Evolutionary conservation across 495 filamentous ascomycete species (phyloP), one percentile per base, ranked within the genome.

Genomic region (Immersiella caudata): DNA sequence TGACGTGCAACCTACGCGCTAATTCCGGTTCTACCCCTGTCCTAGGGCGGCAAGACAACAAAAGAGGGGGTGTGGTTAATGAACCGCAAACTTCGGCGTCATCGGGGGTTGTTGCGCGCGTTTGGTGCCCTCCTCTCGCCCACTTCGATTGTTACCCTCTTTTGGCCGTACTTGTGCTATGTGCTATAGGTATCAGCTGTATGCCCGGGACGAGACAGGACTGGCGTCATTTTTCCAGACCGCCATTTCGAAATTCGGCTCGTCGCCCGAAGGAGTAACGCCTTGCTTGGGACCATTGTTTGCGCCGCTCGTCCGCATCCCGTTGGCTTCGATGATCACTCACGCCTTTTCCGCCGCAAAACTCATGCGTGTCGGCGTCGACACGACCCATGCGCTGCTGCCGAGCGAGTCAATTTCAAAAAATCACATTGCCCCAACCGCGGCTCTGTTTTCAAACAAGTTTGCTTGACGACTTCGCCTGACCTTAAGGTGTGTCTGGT

Each of bases 1-100:
- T 76, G 75, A 76, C 22, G 14, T 55, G 56, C 2, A 46, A 46
- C 40, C 61, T 68, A 71, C 61, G 16, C 26, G 22, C 12, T 65
- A 54, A 26, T 18, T 26, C 25, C 12, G n/a, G 5, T 21, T 57
- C 54, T 24, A 14, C 24, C n/a, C 12, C 25, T 57, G 54, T n/a
- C 56, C 26, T 9, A 18, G 25, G 52, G 21, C 20, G 52, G 52
- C 21, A 18, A 46, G 16, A 12, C 5, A n/a, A 46, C 5, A 46
- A 12, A 12, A 18, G 54, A 12, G 52, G 54, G n/a, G 54, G 54
- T 57, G 54, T 57, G 54, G 40, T 12, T 46, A 18, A 46, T 33
- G 54, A 24, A 26, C 26, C 54, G 22, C 54, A 27, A 25, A 57
- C 54, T 27, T 16, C 54, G 20, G 51, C 51, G 24, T 20, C 51